Evolutionary conservation across 2,329 filamentous ascomycete species (phyloP), one percentile per base, ranked within the genome.

Genomic region (Botrytis byssoidea): DNA sequence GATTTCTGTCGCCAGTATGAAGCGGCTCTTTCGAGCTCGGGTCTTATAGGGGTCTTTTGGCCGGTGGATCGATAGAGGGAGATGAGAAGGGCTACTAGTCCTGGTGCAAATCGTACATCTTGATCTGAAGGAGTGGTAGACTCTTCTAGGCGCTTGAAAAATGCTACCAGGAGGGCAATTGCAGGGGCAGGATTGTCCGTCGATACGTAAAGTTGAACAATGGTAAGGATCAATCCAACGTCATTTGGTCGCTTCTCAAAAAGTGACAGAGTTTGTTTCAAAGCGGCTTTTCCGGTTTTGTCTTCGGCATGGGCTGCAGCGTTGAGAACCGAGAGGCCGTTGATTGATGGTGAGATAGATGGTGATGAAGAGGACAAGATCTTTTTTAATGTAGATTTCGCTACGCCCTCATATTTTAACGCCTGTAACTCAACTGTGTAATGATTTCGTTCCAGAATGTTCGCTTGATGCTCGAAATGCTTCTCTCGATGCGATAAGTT

Each of bases 21-120:
- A 18, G 94, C 93, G 29, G 95, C 94, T 82, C 92, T 93, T 74
- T 90, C 89, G 29, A 98, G 86, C 80, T 96, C 93, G 10, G 85
- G 83, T 75, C 92, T 92, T 75, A 93, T 90, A 44, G 92, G 90
- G 37, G 86, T 84, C 77, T 91, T 91, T 51, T 94, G 92, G 57
- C 92, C 91, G 81, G 96, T 91, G 3, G 87, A 85, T 78, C 89
- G 89, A 83, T 97, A 96, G 0, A 99, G 86, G 3, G 93, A 90
- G 16, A 97, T 91, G 4, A 93, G 86, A 2, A 95, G 86, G 0
- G 93, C 94, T 42, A 98, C 88, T 1, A 99, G 85, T 3, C 95
- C 95, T 0, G 96, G 95, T 40, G 93, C 91, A 81, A 91, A 96
- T 18, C 95, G 91, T 25, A 92, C 88, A 77, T 94, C 90, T 73